Conservation (phyloP, 169 alveolate species). For the Hammondia hammondi region DNA sequence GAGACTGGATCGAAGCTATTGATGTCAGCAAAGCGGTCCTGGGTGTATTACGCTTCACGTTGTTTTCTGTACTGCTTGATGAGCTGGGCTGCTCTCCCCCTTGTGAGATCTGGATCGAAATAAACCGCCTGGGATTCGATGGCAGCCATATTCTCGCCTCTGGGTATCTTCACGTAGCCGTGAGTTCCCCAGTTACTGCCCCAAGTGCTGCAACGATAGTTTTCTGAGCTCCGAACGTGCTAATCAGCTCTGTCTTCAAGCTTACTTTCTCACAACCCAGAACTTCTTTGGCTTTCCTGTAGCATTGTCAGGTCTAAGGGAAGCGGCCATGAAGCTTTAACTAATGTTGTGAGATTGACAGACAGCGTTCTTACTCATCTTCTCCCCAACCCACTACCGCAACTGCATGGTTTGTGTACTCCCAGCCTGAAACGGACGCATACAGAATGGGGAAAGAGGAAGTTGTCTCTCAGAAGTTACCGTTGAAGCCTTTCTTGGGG, state of each 20-base stretch:
- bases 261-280: conserved; percentile 86
- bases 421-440: conserved; percentile 83
- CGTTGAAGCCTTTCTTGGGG: conserved; percentile 83
- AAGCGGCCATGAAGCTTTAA: background rate
- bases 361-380: conserved; percentile 69
- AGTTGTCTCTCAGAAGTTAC: conserved; percentile 20
- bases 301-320: background rate
- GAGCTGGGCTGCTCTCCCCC: conserved; percentile 79
- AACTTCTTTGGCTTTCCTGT: conserved; percentile 74
- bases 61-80: conserved; percentile 30
- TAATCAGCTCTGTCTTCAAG: background rate
- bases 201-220: conserved; percentile 90
- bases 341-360: background rate
- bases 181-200: conserved; percentile 91
- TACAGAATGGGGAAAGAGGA: background rate
- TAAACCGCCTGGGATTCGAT: conserved; percentile 90
- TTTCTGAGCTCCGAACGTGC: background rate
- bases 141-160: conserved; percentile 82
- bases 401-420: conserved; percentile 90
- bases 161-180: conserved; percentile 86
- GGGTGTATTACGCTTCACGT: background rate
- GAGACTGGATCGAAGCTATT: too few relatives aligned
- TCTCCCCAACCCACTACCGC: conserved; percentile 92
- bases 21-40: too few relatives aligned
- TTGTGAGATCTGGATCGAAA: conserved; percentile 86